Conservation (phyloP, 129 eudicot species). For the Tagetes patula region DNA sequence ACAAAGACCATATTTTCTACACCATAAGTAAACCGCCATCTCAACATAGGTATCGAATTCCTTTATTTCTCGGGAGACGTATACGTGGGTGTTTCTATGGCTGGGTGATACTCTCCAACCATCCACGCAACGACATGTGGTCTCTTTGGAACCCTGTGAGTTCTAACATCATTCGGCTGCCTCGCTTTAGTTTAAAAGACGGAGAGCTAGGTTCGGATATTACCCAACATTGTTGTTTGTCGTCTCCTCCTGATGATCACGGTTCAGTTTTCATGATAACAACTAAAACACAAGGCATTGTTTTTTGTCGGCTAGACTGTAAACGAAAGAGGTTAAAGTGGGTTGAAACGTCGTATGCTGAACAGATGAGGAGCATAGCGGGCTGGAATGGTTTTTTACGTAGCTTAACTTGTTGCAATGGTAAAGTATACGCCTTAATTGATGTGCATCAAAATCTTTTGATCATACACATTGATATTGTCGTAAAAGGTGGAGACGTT, state of each 20-base stretch:
- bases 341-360: slow-evolving; percentile 18
- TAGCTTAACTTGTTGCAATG: neutral
- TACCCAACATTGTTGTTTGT: slow-evolving; percentile 8
- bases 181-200: neutral
- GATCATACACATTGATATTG: slow-evolving; percentile 16
- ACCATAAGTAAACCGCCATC: neutral
- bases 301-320: slow-evolving; percentile 16
- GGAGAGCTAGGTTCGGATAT: neutral
- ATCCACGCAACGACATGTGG: neutral
- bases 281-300: neutral
- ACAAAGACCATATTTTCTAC: neutral
- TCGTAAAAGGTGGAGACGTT: neutral
- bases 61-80: neutral
- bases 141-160: neutral
- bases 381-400: neutral
- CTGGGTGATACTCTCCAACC: slow-evolving; percentile 9
- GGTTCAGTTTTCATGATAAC: slow-evolving; percentile 15
- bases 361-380: neutral
- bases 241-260: slow-evolving; percentile 13
- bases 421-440: slow-evolving; percentile 23
- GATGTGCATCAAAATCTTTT: neutral
- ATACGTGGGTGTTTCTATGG: neutral
- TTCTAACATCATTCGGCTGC: neutral
- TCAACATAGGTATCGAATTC: neutral
- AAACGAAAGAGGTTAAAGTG: slow-evolving; percentile 20